phyloP scores from a whole-genome alignment of 331 rosid species.

The Quercus tomentella region DNA sequence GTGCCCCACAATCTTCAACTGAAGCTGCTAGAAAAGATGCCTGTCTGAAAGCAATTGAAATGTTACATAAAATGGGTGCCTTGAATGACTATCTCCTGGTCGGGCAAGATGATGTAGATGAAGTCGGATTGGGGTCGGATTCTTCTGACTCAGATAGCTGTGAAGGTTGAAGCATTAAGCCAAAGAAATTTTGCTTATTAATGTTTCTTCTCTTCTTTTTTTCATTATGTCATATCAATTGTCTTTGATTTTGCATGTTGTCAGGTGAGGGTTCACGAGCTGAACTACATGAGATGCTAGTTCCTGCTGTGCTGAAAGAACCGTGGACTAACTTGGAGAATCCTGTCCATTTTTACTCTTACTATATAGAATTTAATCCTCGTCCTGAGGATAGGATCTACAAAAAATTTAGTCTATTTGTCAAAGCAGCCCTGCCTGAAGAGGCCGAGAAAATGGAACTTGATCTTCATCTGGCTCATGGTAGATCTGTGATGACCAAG shows the following conservation, averaged over 20 bases:
- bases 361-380: conserved; percentile 64
- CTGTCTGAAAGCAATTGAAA: conserved; percentile 80
- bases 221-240: conserved; percentile 12
- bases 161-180: conserved; percentile 43
- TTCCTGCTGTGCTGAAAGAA: conserved; percentile 57
- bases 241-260: conserved; percentile 25
- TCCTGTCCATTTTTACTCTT: conserved; percentile 43
- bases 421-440: conserved; percentile 58
- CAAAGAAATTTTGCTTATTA: not conserved
- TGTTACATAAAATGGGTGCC: conserved; percentile 75
- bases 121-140: conserved; percentile 31
- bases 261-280: conserved; percentile 60
- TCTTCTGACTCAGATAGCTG: conserved; percentile 54
- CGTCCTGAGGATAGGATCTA: conserved; percentile 72
- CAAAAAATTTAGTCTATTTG: conserved; percentile 68
- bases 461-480: conserved; percentile 86
- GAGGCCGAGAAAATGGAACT: conserved; percentile 84
- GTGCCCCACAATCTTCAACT: conserved; percentile 55
- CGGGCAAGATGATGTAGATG: conserved; percentile 37
- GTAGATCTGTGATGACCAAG: conserved; percentile 75
- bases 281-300: conserved; percentile 77
- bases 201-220: conserved; percentile 1
- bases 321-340: conserved; percentile 47
- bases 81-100: conserved; percentile 80
- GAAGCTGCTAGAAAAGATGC: conserved; percentile 82